Conservation (phyloP, 23 red algal genomes). For the Cyanidioschyzon merolae region DNA sequence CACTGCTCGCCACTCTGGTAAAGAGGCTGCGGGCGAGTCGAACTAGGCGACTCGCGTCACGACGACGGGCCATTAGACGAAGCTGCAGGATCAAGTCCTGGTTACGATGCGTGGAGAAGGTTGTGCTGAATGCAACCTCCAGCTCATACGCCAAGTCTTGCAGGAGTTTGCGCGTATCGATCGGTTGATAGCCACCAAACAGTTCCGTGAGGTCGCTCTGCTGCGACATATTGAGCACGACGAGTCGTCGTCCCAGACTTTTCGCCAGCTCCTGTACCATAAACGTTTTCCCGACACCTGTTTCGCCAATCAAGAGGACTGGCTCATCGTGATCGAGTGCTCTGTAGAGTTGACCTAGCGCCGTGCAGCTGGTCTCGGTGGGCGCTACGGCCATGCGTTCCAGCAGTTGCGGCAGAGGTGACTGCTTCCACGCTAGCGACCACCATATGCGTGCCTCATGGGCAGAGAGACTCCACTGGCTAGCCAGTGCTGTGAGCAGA, state of each 20-base stretch:
- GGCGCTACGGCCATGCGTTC: constrained; percentile 21
- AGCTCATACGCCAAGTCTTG: constrained; percentile 19
- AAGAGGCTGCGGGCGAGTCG: background rate
- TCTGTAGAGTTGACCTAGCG: constrained; percentile 39
- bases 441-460: constrained; percentile 1
- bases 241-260: constrained; percentile 29
- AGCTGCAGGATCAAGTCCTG: constrained; percentile 46
- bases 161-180: constrained; percentile 28
- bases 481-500: background rate
- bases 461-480: background rate
- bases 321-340: constrained; percentile 52
- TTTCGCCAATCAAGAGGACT: constrained; percentile 66
- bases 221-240: constrained; percentile 87
- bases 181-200: constrained; percentile 58
- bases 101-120: constrained; percentile 35
- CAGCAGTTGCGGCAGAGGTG: background rate
- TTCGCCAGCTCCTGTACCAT: constrained; percentile 58
- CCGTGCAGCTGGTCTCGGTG: constrained; percentile 35
- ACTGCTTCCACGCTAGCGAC: background rate
- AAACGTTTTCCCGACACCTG: constrained; percentile 83
- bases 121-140: constrained; percentile 32
- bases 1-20: background rate
- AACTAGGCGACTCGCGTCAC: background rate
- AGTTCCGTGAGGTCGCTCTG: constrained; percentile 79
- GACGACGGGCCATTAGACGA: background rate